Percentiles rank a stretch among this genome's conserved stretches.
phyloP scores from a whole-genome alignment of 306 rosid species.

The Dicorynia guianensis region DNA sequence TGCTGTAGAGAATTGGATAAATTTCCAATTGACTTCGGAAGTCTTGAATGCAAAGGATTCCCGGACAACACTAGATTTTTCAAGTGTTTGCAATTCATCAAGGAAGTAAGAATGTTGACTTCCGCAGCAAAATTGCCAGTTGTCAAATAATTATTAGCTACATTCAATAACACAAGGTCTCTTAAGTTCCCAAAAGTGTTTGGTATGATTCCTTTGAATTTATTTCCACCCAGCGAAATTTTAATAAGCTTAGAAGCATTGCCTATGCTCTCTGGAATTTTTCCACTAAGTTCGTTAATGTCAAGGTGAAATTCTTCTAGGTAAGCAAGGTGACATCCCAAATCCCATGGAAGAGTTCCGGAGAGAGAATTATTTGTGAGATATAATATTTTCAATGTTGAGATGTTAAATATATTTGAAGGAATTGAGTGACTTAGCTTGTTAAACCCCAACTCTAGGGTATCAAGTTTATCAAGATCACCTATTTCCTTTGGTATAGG shows the following conservation, averaged over 20 bases:
- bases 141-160: too few relatives aligned
- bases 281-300: neutral
- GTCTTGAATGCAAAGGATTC: too few relatives aligned
- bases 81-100: too few relatives aligned
- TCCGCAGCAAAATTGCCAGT: too few relatives aligned
- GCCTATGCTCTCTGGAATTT: neutral
- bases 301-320: neutral
- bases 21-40: slow-evolving; percentile 12
- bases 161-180: too few relatives aligned
- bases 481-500: too few relatives aligned
- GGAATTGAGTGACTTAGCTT: too few relatives aligned
- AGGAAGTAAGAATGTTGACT: too few relatives aligned
- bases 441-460: too few relatives aligned
- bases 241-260: neutral
- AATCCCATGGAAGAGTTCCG: neutral
- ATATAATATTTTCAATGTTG: neutral
- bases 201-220: neutral
- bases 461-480: too few relatives aligned
- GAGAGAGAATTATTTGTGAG: neutral
- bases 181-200: neutral
- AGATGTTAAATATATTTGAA: neutral
- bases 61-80: too few relatives aligned
- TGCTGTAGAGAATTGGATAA: slow-evolving; percentile 14
- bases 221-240: neutral
- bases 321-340: neutral